A percentile compares a stretch with the other conserved stretches of the same genome.
phyloP scores from a whole-genome alignment of 2,329 filamentous ascomycete species.

The Monosporascus sp. region DNA sequence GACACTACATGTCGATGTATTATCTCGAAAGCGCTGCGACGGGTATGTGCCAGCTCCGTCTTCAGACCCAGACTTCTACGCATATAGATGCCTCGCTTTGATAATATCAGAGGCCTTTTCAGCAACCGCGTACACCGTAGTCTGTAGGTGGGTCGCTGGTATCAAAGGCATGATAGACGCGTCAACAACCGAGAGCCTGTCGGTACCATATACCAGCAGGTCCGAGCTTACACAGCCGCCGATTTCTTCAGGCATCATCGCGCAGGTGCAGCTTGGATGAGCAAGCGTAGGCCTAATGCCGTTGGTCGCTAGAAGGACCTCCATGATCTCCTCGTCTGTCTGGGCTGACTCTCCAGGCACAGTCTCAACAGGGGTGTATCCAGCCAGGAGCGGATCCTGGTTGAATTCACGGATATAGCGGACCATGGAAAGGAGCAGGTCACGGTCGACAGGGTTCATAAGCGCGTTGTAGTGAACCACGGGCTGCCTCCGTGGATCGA shows the following conservation, averaged over 20 bases:
- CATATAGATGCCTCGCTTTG: neutral
- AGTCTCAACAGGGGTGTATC: constrained; percentile 29
- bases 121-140: constrained; percentile 34
- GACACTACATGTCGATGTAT: too few species aligned
- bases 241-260: constrained; percentile 37
- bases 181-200: constrained; percentile 39
- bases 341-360: constrained; percentile 15
- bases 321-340: constrained; percentile 25
- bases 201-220: constrained; percentile 37
- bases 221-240: constrained; percentile 40
- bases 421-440: constrained; percentile 35
- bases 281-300: constrained; percentile 22
- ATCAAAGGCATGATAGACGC: constrained; percentile 38
- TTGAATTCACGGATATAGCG: constrained; percentile 30
- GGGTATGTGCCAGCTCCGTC: too few species aligned
- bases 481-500: constrained; percentile 39
- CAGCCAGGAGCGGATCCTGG: constrained; percentile 25
- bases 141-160: constrained; percentile 14
- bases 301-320: constrained; percentile 10
- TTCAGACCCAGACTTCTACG: neutral
- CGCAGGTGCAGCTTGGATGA: constrained; percentile 37
- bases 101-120: constrained; percentile 32
- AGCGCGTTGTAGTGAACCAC: constrained; percentile 37
- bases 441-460: constrained; percentile 46
- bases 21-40: too few species aligned